Percentiles rank a stretch among this genome's conserved stretches.
phyloP scores from a whole-genome alignment of 805 yeast genomes.

The Candida gorgasii region DNA sequence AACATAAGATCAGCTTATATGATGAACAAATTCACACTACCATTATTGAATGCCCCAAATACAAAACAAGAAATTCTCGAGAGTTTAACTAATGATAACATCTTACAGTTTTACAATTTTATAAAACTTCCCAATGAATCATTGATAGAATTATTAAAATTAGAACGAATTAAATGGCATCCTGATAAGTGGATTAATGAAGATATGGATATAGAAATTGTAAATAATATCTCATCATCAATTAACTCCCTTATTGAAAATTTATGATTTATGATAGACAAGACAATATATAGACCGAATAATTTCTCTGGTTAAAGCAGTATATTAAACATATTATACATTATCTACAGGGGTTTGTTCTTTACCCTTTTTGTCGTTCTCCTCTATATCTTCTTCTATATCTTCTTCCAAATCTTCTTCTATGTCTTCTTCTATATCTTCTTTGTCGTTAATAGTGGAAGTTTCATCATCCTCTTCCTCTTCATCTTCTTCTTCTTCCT shows the following conservation, averaged over 20 bases:
- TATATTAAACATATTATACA: slow-evolving; percentile 8
- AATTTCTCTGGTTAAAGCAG: neutral
- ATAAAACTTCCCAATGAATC: slow-evolving; percentile 18
- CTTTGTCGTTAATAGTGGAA: slow-evolving; percentile 25
- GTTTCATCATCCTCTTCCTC: slow-evolving; percentile 47
- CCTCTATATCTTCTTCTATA: slow-evolving; percentile 12
- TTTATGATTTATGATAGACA: slow-evolving; percentile 13
- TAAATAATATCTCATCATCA: slow-evolving; percentile 30
- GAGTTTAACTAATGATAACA: slow-evolving; percentile 21
- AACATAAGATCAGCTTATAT: slow-evolving; percentile 7
- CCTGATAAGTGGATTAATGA: slow-evolving; percentile 58
- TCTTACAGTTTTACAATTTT: slow-evolving; percentile 28
- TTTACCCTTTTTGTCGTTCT: slow-evolving; percentile 1
- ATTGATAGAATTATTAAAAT: slow-evolving; percentile 30
- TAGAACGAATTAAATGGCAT: slow-evolving; percentile 67
- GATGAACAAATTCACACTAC: slow-evolving; percentile 10
- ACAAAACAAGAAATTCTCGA: slow-evolving; percentile 14
- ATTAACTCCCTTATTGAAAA: slow-evolving; percentile 31
- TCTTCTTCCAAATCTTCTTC: slow-evolving; percentile 25
- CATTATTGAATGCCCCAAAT: slow-evolving; percentile 15
- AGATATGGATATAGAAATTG: slow-evolving; percentile 25
- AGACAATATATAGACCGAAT: neutral
- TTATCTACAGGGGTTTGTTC: slow-evolving; percentile 13
- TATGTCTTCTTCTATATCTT: slow-evolving; percentile 44
- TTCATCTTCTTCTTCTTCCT: slow-evolving; percentile 56